Conservation (phyloP, 2,329 filamentous ascomycete genomes). For the Claviceps sorghi region DNA sequence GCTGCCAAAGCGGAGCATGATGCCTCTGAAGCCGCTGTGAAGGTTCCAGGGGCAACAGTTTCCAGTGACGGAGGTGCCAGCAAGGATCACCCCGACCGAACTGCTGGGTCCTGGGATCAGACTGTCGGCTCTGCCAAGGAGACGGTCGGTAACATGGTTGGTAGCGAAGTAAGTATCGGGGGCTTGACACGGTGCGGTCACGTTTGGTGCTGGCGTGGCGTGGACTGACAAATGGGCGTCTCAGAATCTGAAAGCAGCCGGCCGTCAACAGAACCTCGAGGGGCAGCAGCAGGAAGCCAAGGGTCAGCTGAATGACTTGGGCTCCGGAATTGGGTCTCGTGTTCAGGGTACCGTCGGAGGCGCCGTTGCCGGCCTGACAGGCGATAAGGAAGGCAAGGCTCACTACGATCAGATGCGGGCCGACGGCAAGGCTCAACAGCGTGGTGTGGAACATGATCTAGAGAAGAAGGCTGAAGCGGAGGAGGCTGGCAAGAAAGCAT, state of each 20-base stretch:
- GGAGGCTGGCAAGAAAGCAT: conserved; percentile 3
- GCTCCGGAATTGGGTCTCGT: conserved; percentile 51
- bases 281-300: conserved; percentile 72
- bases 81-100: conserved; percentile 58
- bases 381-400: conserved; percentile 49
- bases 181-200: not conserved
- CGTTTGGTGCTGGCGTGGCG: not conserved
- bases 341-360: conserved; percentile 56
- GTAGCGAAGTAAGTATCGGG: conserved; percentile 43
- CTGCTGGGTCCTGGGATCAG: conserved; percentile 68
- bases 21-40: conserved; percentile 59
- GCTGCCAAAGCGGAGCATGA: conserved; percentile 54
- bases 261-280: conserved; percentile 62
- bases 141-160: conserved; percentile 57
- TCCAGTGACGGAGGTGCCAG: conserved; percentile 55
- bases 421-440: conserved; percentile 68
- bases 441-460: conserved; percentile 69
- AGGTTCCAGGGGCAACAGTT: conserved; percentile 57
- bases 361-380: conserved; percentile 56
- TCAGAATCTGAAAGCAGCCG: conserved; percentile 54
- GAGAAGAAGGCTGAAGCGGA: conserved; percentile 51
- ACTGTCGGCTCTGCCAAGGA: conserved; percentile 81
- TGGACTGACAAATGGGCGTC: conserved; percentile 3
- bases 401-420: conserved; percentile 60
- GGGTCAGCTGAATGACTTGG: conserved; percentile 63